Conservation (phyloP, 2,329 filamentous ascomycete species). For the Cladosporium sp. region DNA sequence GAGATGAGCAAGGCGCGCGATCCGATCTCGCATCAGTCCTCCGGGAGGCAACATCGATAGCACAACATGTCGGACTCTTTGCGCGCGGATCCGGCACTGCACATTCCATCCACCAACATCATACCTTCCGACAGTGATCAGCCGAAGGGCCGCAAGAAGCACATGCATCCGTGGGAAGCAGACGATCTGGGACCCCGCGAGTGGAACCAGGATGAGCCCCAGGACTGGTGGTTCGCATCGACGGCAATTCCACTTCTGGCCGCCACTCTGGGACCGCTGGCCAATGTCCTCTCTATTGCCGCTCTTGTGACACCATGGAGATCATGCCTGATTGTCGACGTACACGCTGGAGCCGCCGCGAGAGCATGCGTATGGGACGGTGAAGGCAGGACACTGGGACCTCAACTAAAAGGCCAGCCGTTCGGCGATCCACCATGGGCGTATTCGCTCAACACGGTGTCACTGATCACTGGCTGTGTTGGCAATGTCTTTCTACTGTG, state of each 20-base stretch:
- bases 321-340: slow-evolving; percentile 50
- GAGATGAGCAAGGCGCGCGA: background rate
- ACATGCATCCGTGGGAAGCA: slow-evolving; percentile 26
- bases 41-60: slow-evolving; percentile 4
- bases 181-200: slow-evolving; percentile 16
- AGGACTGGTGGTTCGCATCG: slow-evolving; percentile 42
- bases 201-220: slow-evolving; percentile 39
- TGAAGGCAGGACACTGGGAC: slow-evolving; percentile 33
- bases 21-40: background rate
- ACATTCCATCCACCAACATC: slow-evolving; percentile 6
- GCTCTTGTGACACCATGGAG: slow-evolving; percentile 82
- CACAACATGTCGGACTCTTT: slow-evolving; percentile 4
- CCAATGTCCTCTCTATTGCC: slow-evolving; percentile 84
- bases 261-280: slow-evolving; percentile 80
- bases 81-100: background rate
- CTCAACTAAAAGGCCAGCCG: slow-evolving; percentile 58
- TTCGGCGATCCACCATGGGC: slow-evolving; percentile 72
- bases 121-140: background rate
- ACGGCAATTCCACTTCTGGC: slow-evolving; percentile 63
- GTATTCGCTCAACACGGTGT: slow-evolving; percentile 73
- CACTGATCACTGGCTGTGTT: slow-evolving; percentile 72
- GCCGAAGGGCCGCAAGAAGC: background rate
- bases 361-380: slow-evolving; percentile 30
- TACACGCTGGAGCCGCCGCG: slow-evolving; percentile 47
- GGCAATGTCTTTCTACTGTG: slow-evolving; percentile 82